Conservation (phyloP, 1,139 yeast genomes). For the Blastobotrys apis region DNA sequence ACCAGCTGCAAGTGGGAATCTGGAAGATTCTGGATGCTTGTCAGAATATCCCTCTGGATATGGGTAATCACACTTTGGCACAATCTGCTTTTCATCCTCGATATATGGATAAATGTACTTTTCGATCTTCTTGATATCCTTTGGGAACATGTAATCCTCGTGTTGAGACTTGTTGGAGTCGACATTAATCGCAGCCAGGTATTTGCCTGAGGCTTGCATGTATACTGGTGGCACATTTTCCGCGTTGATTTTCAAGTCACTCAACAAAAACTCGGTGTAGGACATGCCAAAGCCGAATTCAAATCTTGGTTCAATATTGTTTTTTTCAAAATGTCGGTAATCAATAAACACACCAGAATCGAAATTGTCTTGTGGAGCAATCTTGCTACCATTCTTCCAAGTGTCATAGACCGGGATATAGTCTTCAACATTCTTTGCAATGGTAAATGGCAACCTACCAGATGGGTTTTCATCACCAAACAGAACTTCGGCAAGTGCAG, state of each 20-base stretch:
- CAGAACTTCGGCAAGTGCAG: constrained; percentile 46
- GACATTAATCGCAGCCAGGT: constrained; percentile 52
- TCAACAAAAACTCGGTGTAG: constrained; percentile 36
- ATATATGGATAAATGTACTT: constrained; percentile 32
- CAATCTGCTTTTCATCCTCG: constrained; percentile 17
- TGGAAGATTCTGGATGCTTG: constrained; percentile 43
- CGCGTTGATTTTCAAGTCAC: constrained; percentile 34
- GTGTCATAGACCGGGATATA: constrained; percentile 46
- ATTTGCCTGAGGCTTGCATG: constrained; percentile 29
- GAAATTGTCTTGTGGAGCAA: constrained; percentile 1
- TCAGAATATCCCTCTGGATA: constrained; percentile 52
- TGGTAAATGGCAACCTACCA: constrained; percentile 59
- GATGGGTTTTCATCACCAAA: constrained; percentile 61
- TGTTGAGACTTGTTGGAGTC: constrained; percentile 48
- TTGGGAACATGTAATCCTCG: constrained; percentile 41
- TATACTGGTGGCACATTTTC: constrained; percentile 37
- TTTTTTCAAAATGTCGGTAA: constrained; percentile 52
- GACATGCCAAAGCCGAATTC: constrained; percentile 63
- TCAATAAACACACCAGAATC: constrained; percentile 37
- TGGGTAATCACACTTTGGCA: constrained; percentile 39
- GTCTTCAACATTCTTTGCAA: constrained; percentile 52
- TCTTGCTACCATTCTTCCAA: constrained; percentile 40
- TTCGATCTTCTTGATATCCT: constrained; percentile 19
- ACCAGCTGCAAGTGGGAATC: too few species aligned
- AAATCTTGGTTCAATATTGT: constrained; percentile 52